Percentiles rank a stretch among this genome's conserved stretches.
phyloP scores from a whole-genome alignment of 345 rosid genomes.

The Draba incana region DNA sequence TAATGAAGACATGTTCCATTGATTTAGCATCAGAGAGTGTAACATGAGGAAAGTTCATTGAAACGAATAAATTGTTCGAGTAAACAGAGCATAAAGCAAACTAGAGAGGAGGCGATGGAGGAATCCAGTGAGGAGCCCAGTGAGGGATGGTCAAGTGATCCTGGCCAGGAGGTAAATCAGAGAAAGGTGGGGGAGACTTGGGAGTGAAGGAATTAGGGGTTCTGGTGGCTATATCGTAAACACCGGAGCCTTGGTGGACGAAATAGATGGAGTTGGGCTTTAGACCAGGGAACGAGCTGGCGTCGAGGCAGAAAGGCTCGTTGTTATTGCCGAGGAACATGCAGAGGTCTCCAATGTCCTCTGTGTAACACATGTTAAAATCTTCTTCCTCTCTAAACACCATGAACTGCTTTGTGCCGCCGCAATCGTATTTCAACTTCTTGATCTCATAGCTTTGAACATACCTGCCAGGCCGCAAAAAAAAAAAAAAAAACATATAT shows the following conservation, averaged over 20 bases:
- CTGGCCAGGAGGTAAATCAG: too few species aligned
- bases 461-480: too few species aligned
- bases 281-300: slow-evolving; percentile 33
- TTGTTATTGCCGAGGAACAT: slow-evolving; percentile 26
- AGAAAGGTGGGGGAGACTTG: neutral
- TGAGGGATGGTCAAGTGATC: too few species aligned
- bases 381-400: slow-evolving; percentile 30
- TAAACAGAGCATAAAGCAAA: too few species aligned
- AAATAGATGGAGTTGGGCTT: slow-evolving; percentile 33
- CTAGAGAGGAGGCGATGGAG: too few species aligned
- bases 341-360: slow-evolving; percentile 36
- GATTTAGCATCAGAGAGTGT: slow-evolving; percentile 7
- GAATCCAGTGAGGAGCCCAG: too few species aligned
- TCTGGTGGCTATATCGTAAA: slow-evolving; percentile 32
- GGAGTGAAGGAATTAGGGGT: slow-evolving; percentile 30
- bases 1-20: slow-evolving; percentile 24
- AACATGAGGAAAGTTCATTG: too few species aligned
- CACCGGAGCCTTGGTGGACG: neutral
- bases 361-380: slow-evolving; percentile 16
- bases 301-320: slow-evolving; percentile 30
- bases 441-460: slow-evolving; percentile 15
- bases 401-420: slow-evolving; percentile 33
- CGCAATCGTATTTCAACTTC: neutral
- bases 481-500: too few species aligned
- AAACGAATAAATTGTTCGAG: too few species aligned